Evolutionary conservation across 495 filamentous ascomycete genomes (phyloP), one percentile per base, ranked within the genome.

Genomic region (Pseudomonodictys pantanalensis): DNA sequence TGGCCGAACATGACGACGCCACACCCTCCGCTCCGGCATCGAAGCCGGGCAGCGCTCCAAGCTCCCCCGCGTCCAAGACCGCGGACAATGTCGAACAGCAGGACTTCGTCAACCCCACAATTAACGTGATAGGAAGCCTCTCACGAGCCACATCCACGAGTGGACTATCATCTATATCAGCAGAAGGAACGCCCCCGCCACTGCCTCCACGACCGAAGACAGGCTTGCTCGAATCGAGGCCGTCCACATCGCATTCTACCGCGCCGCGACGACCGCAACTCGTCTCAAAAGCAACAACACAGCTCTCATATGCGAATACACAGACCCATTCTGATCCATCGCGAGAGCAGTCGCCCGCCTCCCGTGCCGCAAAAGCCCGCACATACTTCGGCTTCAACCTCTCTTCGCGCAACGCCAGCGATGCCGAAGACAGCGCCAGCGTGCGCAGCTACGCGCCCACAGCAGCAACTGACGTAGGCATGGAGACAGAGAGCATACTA

Each of bases 371-470:
- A 46, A 39, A 68, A 44, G 67, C 43, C 66, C 66, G 59, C 68
- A 71, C 45, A 64, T 75, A 30, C 45, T 39, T 51, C 18, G 44
- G 54, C 17, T 46, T 73, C 15, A 76, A 62, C 81, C 78, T 38
- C 47, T 41, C 38, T 12, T 41, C 38, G 20, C 68, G 73, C n/a
- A 75, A 71, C 58, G 76, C 69, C 8, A 86, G 83, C 63, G 88
- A 90, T 53, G 74, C 75, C n/a, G 87, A 86, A 43, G 95, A 97
- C 62, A 83, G 83, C 9, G 84, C 86, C 58, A 97, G 95, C 69
- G 77, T 97, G 38, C 83, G 82, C 72, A 97, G 91, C 77, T 86
- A 84, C 70, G 81, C 86, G 9, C 90, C 88, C 9, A 91, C 90
- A 6, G 60, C 87, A 17, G 88, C n/a, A n/a, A n/a, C n/a, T n/a